Base-by-base conservation (phyloP, 495 filamentous ascomycete genomes). In the Podospora didyma region DNA sequence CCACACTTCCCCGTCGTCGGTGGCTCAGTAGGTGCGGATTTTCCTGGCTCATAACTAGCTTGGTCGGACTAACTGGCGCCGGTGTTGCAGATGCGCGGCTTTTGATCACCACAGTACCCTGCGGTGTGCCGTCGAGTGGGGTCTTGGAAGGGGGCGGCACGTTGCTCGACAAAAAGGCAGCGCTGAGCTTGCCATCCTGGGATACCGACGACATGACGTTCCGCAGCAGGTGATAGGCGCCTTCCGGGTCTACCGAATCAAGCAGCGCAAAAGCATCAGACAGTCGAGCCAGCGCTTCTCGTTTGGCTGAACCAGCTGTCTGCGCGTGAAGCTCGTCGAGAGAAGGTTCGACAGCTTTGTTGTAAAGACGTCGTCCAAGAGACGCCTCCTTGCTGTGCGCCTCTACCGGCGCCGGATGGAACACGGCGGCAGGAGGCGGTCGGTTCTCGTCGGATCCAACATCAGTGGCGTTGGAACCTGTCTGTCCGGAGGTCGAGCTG, bases 171-270 rank as follows among this genome's bases (percentile, higher is more conserved):
- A 77, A 51, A 49, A 79, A 70, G 9, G 72, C 69, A 19, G 63
- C 62, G 53, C 61, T 71, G 7, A 80, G 57, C 56, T 68, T 78
- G 35, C 48, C 58, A 50, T 80, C 77, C 19, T 77, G 73, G 4
- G 69, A 64, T 5, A 78, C 61, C 21, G 69, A 58, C 1, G 70
- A 51, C 45, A 91, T 82, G 41, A 90, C 83, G 48, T 79, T 76
- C 62, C 83, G 83, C 47, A 98, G 72, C 12, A 98, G 80, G 48
- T 93, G 85, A 62, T 91, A 95, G 24, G 92, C 83, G 23, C 92
- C 92, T 70, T 97, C 94, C 0, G 94, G 93, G 62, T 98, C 92
- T 20, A 92, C 80, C 49, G 86, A 83, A 73, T 97, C 89, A 34
- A 98, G 80, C 9, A 84, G 79, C 9, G 85, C 88, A 79, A 90